Evolutionary conservation across 202 grass and related monocot species (phyloP), one percentile per base, ranked within the genome.

Genomic region (Setaria viridis): DNA sequence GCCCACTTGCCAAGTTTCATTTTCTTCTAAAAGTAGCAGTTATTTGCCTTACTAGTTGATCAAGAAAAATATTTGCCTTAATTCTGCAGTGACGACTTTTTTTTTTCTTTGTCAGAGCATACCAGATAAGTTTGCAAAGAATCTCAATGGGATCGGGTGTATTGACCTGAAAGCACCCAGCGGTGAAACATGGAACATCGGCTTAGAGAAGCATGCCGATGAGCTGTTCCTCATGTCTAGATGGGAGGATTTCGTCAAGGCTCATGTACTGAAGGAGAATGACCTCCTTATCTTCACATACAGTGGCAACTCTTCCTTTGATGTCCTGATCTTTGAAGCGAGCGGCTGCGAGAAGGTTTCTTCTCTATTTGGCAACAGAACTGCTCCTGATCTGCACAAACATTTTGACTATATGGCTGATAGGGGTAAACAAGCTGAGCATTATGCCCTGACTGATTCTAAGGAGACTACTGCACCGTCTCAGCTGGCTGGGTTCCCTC

Each of bases 181-280:
- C 16, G 78, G 90, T 9, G 65, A 82, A 42, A 83, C 57, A 47
- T 91, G 89, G 87, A 29, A 33, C 9, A 5, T 90, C 32, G 65
- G 46, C 50, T 16, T 78, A 13, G 47, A 0, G 19, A 88, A 67
- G 73, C 47, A 62, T 79, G 84, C 13, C 7, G 25, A 74, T 42
- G 80, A 78, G 47, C 19, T 81, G 7, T 29, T 50, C 33, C 47
- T 94, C 66, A 32, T 12, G 33, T 76, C 64, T 34, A 84, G 92
- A 11, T 91, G 92, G 92, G 87, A 58, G 37, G 60, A 87, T 69
- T 91, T 94, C 50, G 80, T 62, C 25, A 71, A 72, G 64, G 84
- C 80, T 42, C 79, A 94, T 65, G 50, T 49, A n/a, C 16, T 89
- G 49, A 14, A 83, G 74, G 57, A 60, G 82, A 69, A 79, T 32